Conservation (phyloP, 75 land plant genomes). For the Pinus taeda region DNA sequence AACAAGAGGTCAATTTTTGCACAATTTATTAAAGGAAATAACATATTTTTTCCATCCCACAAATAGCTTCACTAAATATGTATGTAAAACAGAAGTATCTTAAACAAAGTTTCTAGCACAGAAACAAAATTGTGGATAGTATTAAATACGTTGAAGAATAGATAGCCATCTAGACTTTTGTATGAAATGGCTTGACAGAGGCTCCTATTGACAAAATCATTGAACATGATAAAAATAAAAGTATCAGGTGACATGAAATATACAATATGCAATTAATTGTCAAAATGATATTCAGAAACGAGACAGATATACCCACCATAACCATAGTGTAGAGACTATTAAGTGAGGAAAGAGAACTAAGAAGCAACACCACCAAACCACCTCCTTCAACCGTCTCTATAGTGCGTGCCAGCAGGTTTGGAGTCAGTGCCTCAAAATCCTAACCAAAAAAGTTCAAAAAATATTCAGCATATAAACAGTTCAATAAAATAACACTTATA, state of each 20-base stretch:
- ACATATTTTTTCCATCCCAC: too few species aligned
- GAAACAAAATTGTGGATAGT: neutral
- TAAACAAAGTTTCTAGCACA: neutral
- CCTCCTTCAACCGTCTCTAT: constrained; percentile 99
- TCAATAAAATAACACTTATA: neutral
- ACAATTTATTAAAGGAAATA: too few species aligned
- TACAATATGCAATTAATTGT: neutral
- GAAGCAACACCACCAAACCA: constrained; percentile 79
- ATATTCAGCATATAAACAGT: constrained; percentile 2
- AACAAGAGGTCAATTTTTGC: too few species aligned
- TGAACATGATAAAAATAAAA: neutral
- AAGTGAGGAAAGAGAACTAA: constrained; percentile 83
- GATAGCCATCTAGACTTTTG: neutral
- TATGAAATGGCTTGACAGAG: neutral
- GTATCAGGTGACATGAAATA: neutral
- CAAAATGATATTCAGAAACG: constrained; percentile 1
- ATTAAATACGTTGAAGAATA: neutral
- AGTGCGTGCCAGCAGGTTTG: constrained; percentile 95
- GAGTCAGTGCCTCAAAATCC: constrained; percentile 99
- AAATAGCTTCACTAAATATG: too few species aligned
- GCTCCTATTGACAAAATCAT: neutral
- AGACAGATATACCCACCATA: constrained; percentile 60
- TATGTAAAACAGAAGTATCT: neutral
- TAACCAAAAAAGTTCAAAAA: constrained; percentile 15
- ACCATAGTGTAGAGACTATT: constrained; percentile 95